phyloP scores from a whole-genome alignment of 163 green algal species.

The Scenedesmus sp. region DNA sequence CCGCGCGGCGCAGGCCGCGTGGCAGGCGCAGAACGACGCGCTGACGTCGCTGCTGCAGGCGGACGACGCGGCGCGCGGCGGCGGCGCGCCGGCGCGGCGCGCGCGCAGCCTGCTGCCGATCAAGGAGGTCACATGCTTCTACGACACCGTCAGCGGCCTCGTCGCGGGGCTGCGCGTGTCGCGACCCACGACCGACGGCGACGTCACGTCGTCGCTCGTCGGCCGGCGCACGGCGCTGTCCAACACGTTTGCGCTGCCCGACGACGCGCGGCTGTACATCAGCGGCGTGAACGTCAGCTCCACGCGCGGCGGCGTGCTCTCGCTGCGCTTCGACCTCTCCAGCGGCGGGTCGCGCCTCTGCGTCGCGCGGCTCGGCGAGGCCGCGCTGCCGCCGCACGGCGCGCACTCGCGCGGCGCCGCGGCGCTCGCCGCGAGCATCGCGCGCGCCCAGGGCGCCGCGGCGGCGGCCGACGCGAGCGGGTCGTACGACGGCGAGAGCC shows the following conservation, averaged over 20 bases:
- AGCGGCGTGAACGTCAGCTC: neutral
- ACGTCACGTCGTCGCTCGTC: neutral
- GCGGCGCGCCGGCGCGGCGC: too few species aligned
- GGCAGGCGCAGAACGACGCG: too few species aligned
- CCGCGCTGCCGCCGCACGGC: neutral
- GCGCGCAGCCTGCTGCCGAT: neutral
- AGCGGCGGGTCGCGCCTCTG: neutral
- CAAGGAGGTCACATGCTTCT: slow-evolving; percentile 6
- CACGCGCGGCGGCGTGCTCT: neutral
- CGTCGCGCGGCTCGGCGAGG: neutral
- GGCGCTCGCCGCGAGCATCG: neutral
- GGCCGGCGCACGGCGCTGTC: neutral
- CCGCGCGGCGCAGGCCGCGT: too few species aligned
- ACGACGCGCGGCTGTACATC: neutral
- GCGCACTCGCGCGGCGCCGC: neutral
- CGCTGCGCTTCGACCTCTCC: slow-evolving; percentile 6
- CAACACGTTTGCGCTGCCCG: neutral
- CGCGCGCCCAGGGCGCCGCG: too few species aligned
- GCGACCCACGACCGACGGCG: neutral
- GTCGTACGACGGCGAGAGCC: too few species aligned
- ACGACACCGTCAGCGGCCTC: slow-evolving; percentile 1
- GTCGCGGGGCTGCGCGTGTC: slow-evolving; percentile 14
- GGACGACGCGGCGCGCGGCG: too few species aligned
- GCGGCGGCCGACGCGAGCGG: too few species aligned
- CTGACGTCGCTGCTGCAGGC: too few species aligned